Base-by-base conservation (phyloP, 192 early-diverging fungal species). In the Backusella westeae region DNA sequence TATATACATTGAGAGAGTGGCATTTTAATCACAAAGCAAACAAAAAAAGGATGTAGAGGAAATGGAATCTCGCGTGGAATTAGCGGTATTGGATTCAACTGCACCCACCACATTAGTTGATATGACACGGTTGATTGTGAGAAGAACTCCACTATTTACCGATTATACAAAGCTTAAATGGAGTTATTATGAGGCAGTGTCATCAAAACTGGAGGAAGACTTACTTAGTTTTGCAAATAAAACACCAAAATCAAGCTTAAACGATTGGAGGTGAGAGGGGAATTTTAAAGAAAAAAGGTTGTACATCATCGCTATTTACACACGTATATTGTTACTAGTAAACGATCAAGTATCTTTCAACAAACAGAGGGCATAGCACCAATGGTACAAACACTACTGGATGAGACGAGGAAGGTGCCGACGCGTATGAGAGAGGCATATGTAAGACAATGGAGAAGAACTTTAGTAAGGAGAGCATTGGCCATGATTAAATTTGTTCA, bases 21-120 rank as follows among this genome's bases (percentile, higher is more conserved):
- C 1, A 8, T 1, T 19, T 21, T 53, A 53, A 21, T n/a, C 46
- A 34, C 1, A n/a, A 53, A 7, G 12, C 9, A 12, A 29, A n/a
- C 1, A 81, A 84, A 74, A 74, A 52, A 53, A 82, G 56, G 75
- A 76, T 59, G 72, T 77, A n/a, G 80, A 80, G 41, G 70, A 66
- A 46, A 76, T 78, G 46, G 78, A 83, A 35, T 76, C 59, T 15
- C 71, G 59, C 23, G 72, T 85, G 10, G 75, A 85, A 9, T 79
- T 81, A 46, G 75, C 80, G 12, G 81, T 88, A 35, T 72, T 88
- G 12, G 80, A 85, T 1, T 88, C 87, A 2, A 82, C 81, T 1
- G 77, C 81, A 21, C 87, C 87, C 15, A 88, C 87, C 3, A 88
- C 87, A 1, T 74, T 88, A 1, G 83, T 88, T 8, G 85, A 88